Base-by-base conservation (phyloP, 2,329 filamentous ascomycete genomes). In the Paramyrothecium sp. region DNA sequence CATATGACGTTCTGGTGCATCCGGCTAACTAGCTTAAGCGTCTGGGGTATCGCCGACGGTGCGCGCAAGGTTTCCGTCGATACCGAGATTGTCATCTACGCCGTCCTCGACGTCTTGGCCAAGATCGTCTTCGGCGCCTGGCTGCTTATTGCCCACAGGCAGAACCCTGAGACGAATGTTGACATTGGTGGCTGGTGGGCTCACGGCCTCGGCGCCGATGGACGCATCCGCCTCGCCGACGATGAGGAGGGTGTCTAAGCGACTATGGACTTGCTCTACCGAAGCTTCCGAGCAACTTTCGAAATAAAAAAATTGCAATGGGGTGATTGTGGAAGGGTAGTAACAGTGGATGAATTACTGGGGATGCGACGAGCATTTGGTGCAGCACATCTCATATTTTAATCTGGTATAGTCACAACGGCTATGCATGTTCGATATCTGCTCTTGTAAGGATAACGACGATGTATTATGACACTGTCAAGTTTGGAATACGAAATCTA, bases 111-210 rank as follows among this genome's bases (percentile, higher is more conserved):
- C 23, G 62, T 71, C 2, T 54, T 71, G 5, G 63, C 65, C 60
- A 71, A 71, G 66, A 62, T 62, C 12, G 62, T 69, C n/a, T 59
- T 70, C 21, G 69, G 69, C 5, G 51, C 67, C 1, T 69, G 64
- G 62, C 64, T 76, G 22, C 65, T 76, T n/a, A 54, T 72, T 22
- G 71, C 72, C 56, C 66, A 74, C 41, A 72, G 74, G 19, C 60
- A 67, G 47, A 68, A 72, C 20, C 69, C 72, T 7, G 74, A 76
- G 20, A 70, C 71, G 3, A 71, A 69, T 16, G 63, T 74, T 47
- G 74, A 76, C 1, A 57, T 76, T 13, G 70, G 67, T 21, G 74
- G 74, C 2, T 77, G 69, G 56, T 77, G 74, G 74, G 65, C 74
- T 3, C 62, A 74, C 17, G 74, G 74, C 3, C 62, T 72, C 2